phyloP scores from a whole-genome alignment of 2,329 filamentous ascomycete genomes.

The Proliferodiscus dingleyae region DNA sequence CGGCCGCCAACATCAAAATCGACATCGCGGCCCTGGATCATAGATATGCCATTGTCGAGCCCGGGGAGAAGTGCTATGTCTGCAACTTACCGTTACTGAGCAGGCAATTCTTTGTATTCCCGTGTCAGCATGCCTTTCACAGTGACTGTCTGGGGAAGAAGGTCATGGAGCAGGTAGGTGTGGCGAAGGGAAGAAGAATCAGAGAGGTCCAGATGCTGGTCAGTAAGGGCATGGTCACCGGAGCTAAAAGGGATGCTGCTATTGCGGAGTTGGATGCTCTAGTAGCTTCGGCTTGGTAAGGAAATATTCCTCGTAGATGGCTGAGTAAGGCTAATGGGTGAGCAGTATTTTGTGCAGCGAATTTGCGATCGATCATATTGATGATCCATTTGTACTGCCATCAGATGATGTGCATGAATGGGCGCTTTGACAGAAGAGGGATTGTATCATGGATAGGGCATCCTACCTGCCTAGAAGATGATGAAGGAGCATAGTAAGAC shows the following conservation, averaged over 20 bases:
- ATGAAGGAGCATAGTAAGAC: too few species aligned
- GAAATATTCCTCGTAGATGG: conserved; percentile 26
- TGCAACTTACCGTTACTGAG: conserved; percentile 83
- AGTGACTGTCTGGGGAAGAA: conserved; percentile 86
- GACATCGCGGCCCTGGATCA: conserved; percentile 83
- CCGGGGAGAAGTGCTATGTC: conserved; percentile 88
- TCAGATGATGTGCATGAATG: conserved; percentile 76
- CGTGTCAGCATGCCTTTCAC: conserved; percentile 96
- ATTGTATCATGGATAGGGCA: conserved; percentile 3
- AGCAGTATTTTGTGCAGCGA: conserved; percentile 87
- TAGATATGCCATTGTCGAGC: conserved; percentile 93
- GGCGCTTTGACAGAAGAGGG: conserved; percentile 40
- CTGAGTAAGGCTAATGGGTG: conserved; percentile 3
- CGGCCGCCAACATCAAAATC: conserved; percentile 82
- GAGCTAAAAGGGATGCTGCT: conserved; percentile 71
- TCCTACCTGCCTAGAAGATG: too few species aligned
- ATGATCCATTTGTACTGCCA: conserved; percentile 80
- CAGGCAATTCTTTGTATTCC: conserved; percentile 95
- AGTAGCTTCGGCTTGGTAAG: conserved; percentile 84
- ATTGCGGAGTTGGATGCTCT: conserved; percentile 87
- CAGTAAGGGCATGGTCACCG: conserved; percentile 66
- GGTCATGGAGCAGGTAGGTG: conserved; percentile 76
- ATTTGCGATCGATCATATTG: conserved; percentile 87
- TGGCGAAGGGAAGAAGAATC: conserved; percentile 73
- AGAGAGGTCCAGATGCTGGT: conserved; percentile 81